Evolutionary conservation across 768 basidiomycete genomes (phyloP).

Genomic region (Tricholoma terreum): DNA sequence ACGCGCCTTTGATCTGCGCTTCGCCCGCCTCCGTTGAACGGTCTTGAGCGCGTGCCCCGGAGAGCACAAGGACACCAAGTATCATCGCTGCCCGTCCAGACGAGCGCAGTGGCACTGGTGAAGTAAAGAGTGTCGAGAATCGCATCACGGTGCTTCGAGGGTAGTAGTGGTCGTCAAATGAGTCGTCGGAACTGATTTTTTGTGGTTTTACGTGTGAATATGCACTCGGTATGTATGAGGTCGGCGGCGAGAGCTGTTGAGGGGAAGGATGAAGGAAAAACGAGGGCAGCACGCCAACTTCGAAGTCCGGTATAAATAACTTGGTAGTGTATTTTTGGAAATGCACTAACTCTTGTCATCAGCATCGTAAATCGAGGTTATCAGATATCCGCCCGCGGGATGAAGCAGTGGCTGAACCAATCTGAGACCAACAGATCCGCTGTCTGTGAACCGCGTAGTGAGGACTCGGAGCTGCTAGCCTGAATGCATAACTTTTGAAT

Average conservation of each 20-base stretch:
- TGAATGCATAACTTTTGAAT: too few relatives aligned
- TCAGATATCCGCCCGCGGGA: not conserved
- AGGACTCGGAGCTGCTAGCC: not conserved
- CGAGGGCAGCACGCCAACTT: not conserved
- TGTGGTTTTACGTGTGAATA: not conserved
- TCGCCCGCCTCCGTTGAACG: slow-evolving; percentile 34
- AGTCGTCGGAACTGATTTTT: not conserved
- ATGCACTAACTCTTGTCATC: not conserved
- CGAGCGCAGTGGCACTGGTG: not conserved
- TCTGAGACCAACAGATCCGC: not conserved
- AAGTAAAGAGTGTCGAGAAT: slow-evolving; percentile 1
- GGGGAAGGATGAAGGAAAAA: not conserved
- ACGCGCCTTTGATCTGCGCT: slow-evolving; percentile 35
- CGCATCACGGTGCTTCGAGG: not conserved
- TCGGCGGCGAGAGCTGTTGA: not conserved
- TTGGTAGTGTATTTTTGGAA: not conserved
- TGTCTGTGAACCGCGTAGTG: not conserved
- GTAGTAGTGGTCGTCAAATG: not conserved
- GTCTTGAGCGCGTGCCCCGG: slow-evolving; percentile 18
- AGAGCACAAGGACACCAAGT: not conserved
- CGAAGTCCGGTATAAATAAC: not conserved
- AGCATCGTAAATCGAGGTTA: not conserved
- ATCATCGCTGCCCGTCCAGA: not conserved
- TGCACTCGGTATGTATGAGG: not conserved
- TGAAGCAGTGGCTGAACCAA: not conserved